A percentile compares a stretch with the other conserved stretches of the same genome.
phyloP scores from a whole-genome alignment of 2,329 filamentous ascomycete genomes.

The Claviceps humidiphila region DNA sequence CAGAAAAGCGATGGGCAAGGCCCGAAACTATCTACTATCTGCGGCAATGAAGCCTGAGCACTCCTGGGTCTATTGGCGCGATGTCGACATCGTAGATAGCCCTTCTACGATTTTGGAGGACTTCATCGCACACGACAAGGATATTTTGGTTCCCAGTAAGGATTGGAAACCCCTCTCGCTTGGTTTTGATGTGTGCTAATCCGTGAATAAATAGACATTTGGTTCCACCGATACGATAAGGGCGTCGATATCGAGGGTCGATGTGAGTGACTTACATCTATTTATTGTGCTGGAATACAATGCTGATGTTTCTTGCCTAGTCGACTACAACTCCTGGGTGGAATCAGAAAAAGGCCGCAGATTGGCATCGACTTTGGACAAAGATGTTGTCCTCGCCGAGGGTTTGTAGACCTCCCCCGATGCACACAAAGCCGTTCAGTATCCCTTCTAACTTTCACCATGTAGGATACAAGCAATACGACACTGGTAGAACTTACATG shows the following conservation, averaged over 20 bases:
- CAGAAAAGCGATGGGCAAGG: constrained; percentile 78
- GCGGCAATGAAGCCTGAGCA: constrained; percentile 83
- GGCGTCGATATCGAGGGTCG: constrained; percentile 81
- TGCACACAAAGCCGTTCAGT: background rate
- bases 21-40: constrained; percentile 81
- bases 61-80: constrained; percentile 97
- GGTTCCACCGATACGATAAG: constrained; percentile 85
- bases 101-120: constrained; percentile 82
- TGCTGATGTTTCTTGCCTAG: constrained; percentile 29
- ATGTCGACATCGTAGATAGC: constrained; percentile 91
- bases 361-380: constrained; percentile 58
- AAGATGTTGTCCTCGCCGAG: constrained; percentile 77
- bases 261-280: constrained; percentile 46
- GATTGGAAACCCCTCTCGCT: constrained; percentile 7
- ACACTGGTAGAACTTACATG: constrained; percentile 84
- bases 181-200: constrained; percentile 12
- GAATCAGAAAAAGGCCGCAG: constrained; percentile 77
- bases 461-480: constrained; percentile 79
- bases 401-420: constrained; percentile 34
- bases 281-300: background rate
- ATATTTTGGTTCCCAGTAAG: constrained; percentile 90
- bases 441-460: constrained; percentile 8
- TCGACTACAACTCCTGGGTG: constrained; percentile 98
- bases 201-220: constrained; percentile 54
- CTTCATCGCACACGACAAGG: constrained; percentile 84